Evolutionary conservation across 2,329 filamentous ascomycete species (phyloP).

Genomic region (Aspergillus sp.): DNA sequence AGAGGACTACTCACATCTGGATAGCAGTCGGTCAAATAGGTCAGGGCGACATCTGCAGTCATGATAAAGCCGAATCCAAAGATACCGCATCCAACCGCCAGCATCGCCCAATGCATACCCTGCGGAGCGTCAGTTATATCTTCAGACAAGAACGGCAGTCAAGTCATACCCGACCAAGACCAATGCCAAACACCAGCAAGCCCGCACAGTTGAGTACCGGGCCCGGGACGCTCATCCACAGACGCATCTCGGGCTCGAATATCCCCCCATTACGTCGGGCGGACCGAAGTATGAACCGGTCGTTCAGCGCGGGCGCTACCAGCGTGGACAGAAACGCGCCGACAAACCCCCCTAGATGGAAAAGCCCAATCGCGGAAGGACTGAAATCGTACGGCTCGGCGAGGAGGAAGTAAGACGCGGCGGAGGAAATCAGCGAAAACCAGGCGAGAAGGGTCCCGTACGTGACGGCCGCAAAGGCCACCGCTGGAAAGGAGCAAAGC

Average conservation of each 20-base stretch:
- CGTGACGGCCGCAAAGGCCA: slow-evolving; percentile 38
- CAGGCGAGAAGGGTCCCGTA: slow-evolving; percentile 40
- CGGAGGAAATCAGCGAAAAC: slow-evolving; percentile 36
- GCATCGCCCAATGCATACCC: slow-evolving; percentile 46
- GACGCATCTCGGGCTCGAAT: slow-evolving; percentile 46
- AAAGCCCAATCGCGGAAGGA: slow-evolving; percentile 36
- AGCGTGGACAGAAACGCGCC: slow-evolving; percentile 36
- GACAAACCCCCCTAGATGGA: slow-evolving; percentile 40
- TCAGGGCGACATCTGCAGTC: slow-evolving; percentile 1
- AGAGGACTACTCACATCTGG: slow-evolving; percentile 14
- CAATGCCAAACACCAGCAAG: neutral
- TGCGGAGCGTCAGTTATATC: slow-evolving; percentile 4
- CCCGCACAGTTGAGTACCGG: slow-evolving; percentile 19
- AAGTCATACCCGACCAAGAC: neutral
- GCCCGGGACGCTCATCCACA: slow-evolving; percentile 30
- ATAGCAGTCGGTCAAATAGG: slow-evolving; percentile 25
- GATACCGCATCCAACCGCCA: slow-evolving; percentile 33
- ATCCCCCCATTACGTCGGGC: slow-evolving; percentile 38
- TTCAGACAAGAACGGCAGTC: too few relatives aligned
- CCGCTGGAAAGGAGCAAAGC: slow-evolving; percentile 48
- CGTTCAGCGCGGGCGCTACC: slow-evolving; percentile 32
- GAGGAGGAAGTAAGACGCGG: slow-evolving; percentile 35
- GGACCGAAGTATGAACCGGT: slow-evolving; percentile 34
- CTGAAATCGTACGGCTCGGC: slow-evolving; percentile 39
- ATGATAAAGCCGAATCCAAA: slow-evolving; percentile 5